Evolutionary conservation across 169 alveolate genomes (phyloP), one percentile per base, ranked within the genome.

Genomic region (Cryptosporidium ubiquitum): DNA sequence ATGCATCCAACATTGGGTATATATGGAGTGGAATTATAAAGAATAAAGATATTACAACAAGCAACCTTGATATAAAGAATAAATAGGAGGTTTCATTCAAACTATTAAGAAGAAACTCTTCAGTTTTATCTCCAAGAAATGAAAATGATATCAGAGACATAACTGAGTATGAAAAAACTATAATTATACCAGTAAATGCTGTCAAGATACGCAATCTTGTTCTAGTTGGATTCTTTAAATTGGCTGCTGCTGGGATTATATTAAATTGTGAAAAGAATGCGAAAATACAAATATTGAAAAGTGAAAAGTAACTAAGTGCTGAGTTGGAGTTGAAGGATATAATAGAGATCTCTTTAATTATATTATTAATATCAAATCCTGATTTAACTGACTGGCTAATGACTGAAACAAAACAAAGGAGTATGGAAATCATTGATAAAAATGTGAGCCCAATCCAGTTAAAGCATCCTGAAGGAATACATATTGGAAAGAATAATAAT

Each of bases 1-100:
- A 20, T 2, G 89, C 89, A 14, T 79, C 89, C 35, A 79, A 23
- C 89, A 79, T 79, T 5, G 89, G 89, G 61, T 79, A 79, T 10
- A 79, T 79, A 42, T 79, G 89, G 16, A 79, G 61, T 23, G 89
- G 89, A 20, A 79, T 39, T 14, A 79, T 39, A 40, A 79, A 66
- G 55, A 79, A 79, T 47, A 79, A 33, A 3, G 89, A 79, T 2
- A 79, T 40, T 6, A 29, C 64, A n/a, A 79, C 61, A 10, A 79
- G 40, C 3, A 58, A 7, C 47, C 49, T 79, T 7, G 69, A 49
- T 16, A 79, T 23, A 60, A 64, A 31, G 37, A 57, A 79, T n/a
- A 61, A 26, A 40, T 26, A 14, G 5, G 73, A 58, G 5, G 42
- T 16, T 16, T 35, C n/a, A 39, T 47, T 10, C 5, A 79, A 33